Evolutionary conservation across 1,139 yeast genomes (phyloP), one percentile per base, ranked within the genome.

Genomic region (Debaryomyces robertsiae): DNA sequence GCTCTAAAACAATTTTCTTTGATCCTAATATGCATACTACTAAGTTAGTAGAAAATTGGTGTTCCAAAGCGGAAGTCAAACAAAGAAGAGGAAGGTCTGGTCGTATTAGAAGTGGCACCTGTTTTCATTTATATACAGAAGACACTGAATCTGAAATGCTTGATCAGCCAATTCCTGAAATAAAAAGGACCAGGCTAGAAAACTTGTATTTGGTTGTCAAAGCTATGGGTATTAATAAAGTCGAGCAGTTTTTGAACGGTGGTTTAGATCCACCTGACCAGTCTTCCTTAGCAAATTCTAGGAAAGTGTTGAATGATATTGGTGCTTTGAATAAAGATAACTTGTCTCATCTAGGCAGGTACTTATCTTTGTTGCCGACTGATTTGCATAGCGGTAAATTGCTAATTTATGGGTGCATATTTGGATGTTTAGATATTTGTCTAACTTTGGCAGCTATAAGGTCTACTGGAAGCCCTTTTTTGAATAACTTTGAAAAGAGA

Each of bases 61-160:
- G 91, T 27, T 91, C 98, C 0, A 78, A 77, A 48, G 97, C 98
- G 0, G 96, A 95, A 55, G 83, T 84, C n/a, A 79, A 81, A 31
- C 98, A 93, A 62, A 77, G 98, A 64, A 74, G 96, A 58, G 98
- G 98, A 58, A 87, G 98, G 71, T 94, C 98, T n/a, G 98, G 98
- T 48, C 93, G 98, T 77, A 90, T 91, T 11, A 77, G 83, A 19
- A 73, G 73, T 23, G 98, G 98, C 45, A 69, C 70, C 9, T 90
- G 97, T 48, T 93, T 81, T 63, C 91, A 87, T 55, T 60, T 93
- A 35, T 93, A 80, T 60, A 84, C 97, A 0, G 64, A 68, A 40
- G 78, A 77, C 2, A 76, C 86, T 0, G 82, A 81, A 50, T 60
- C 63, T 1, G 55, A 63, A 3, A 85, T 90, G 94, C 65, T 75